These are phyloP conservation scores for Babesia divergens DNA, from an alignment of 169 alveolate genomes.

Conservation along the genomic window DNA sequence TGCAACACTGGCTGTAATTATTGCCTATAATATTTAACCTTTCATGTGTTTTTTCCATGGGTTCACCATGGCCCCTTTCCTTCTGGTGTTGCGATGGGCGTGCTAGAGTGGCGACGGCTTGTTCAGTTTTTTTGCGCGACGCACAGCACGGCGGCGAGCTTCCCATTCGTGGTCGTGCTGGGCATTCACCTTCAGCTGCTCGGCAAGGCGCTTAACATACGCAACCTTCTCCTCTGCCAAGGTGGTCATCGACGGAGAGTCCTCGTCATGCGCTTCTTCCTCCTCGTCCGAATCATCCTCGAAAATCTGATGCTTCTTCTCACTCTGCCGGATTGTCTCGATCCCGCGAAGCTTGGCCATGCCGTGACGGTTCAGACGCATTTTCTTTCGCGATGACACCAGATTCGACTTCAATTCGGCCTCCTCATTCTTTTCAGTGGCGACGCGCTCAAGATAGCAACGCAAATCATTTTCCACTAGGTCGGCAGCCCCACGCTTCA, in stretches of 20 bases:
- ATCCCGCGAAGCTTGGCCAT: conserved; percentile 61
- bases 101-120: conserved; percentile 11
- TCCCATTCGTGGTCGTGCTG: conserved; percentile 36
- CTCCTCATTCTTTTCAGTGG: conserved; percentile 30
- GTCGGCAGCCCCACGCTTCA: background rate
- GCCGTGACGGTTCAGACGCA: conserved; percentile 59
- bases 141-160: conserved; percentile 21
- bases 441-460: background rate
- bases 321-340: conserved; percentile 45
- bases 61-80: too few relatives aligned
- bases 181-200: background rate
- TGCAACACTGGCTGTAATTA: too few relatives aligned
- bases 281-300: conserved; percentile 44
- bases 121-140: conserved; percentile 21
- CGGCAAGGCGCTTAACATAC: conserved; percentile 6
- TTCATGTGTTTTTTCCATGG: too few relatives aligned
- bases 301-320: conserved; percentile 46
- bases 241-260: background rate
- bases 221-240: conserved; percentile 14
- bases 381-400: conserved; percentile 30
- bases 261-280: conserved; percentile 15
- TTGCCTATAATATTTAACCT: too few relatives aligned
- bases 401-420: conserved; percentile 19
- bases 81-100: too few relatives aligned
- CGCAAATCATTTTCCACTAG: conserved; percentile 41